Evolutionary conservation across 495 filamentous ascomycete genomes (phyloP), one percentile per base, ranked within the genome.

Genomic region (Cetradonia linearis): DNA sequence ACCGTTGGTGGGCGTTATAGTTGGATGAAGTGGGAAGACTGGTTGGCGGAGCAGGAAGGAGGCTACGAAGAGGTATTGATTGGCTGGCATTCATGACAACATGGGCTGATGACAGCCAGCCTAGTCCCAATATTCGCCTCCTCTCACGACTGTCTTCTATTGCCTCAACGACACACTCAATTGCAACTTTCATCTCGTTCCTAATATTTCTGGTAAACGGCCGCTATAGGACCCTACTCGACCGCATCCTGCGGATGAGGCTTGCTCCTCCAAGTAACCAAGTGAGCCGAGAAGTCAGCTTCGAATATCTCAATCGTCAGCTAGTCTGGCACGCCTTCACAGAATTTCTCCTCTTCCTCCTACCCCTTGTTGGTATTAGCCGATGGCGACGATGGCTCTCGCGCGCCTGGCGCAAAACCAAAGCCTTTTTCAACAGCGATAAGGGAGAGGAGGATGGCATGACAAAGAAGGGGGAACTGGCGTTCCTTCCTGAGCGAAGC

Each of bases 261-360:
- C 83, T 98, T 23, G 84, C 88, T 1, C 85, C 94, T 27, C 85
- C 86, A 18, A 88, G 85, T 18, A 86, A 79, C 65, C 87, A 94
- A 65, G 84, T 93, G 48, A 86, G 79, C 67, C 84, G 92, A 10
- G 88, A 97, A 71, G 91, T 98, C 18, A 91, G 86, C 1, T 96
- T 98, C 68, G 93, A 98, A 73, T 98, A 96, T 70, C 81, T 98
- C 48, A 98, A 98, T 69, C 86, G 93, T 16, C 93, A 98, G 71
- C 81, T 98, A 8, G 93, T 98, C 46, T 98, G 93, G 93, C 93
- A 98, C 70, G 93, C 93, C 20, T 96, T 98, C 66, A 98, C 93
- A 28, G 93, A 98, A 70, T 98, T 98, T 67, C 79, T 99, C 6
- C 82, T 99, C 8, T 99, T 99, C 70, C 81, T 99, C 13, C 79